Base-by-base conservation (phyloP, 805 yeast species). In the Candida silvatica region DNA sequence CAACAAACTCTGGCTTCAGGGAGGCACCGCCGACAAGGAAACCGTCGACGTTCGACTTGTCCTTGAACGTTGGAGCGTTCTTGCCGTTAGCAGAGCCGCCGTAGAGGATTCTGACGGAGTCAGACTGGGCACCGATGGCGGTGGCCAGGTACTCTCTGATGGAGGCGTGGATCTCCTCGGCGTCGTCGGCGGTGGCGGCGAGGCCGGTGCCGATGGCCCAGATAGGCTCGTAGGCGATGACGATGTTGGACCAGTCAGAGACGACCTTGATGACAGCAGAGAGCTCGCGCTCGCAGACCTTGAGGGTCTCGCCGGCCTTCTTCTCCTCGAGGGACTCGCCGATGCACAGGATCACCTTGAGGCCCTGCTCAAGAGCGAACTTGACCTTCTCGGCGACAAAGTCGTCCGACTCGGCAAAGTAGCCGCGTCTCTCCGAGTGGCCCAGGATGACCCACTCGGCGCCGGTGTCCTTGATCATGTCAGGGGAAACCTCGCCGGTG, bases 171-270 rank as follows among this genome's bases (percentile, higher is more conserved):
- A 92, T 85, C 49, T 80, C 86, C 71, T 92, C 96, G 50, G 98
- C 98, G 61, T 92, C 98, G 49, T 82, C 84, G 50, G 98, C 87
- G 52, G 98, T 92, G 43, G 98, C 97, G 54, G 97, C 96, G 59
- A 92, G 77, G 59, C 98, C 98, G 52, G 97, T 88, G 64, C 98
- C 98, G 54, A 92, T 92, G 54, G 98, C 98, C 98, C 98, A 92
- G 50, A 92, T 95, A 54, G 98, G 98, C 72, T 92, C 98, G 71
- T 92, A 92, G 56, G 98, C 98, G 62, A 92, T 68, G 47, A 92
- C 97, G 49, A 92, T 71, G 64, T 83, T 73, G 45, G 81, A 54
- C 97, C 97, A 90, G 78, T 88, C 97, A 35, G 34, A 35, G 44
- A 86, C 79, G 42, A 80, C 69, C 59, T 77, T 81, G 55, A 82